A percentile compares a stretch with the other conserved stretches of the same genome.
Evolutionary conservation across 148 eudicot species (phyloP).

Genomic region (Camellia granthamiana): DNA sequence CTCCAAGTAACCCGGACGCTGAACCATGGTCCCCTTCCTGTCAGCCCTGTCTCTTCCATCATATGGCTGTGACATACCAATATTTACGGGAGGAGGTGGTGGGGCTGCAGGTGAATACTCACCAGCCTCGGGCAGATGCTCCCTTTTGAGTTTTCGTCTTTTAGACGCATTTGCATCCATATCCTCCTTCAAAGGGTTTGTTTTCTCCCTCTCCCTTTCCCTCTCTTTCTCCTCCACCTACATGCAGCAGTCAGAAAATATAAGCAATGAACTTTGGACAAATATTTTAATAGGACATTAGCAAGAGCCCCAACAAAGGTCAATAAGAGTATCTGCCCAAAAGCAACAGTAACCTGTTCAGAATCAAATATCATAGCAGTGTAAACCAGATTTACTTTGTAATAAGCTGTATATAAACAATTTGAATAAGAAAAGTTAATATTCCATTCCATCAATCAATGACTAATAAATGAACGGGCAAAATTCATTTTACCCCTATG

Average conservation of each 20-base stretch:
- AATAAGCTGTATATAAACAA: neutral
- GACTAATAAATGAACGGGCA: neutral
- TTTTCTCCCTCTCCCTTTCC: conserved; percentile 72
- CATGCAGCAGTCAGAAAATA: conserved; percentile 16
- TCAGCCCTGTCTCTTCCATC: conserved; percentile 89
- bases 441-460: neutral
- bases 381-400: neutral
- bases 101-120: conserved; percentile 75
- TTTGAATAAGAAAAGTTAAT: neutral
- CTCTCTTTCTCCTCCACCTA: conserved; percentile 79
- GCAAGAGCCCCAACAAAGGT: neutral
- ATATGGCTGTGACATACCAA: conserved; percentile 55
- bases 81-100: conserved; percentile 49
- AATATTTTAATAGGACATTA: neutral
- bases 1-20: conserved; percentile 68
- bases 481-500: no score
- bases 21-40: conserved; percentile 63
- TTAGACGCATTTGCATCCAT: conserved; percentile 67
- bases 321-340: neutral
- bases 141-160: conserved; percentile 90
- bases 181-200: conserved; percentile 64
- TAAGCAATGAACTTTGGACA: neutral
- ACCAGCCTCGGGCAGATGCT: conserved; percentile 73
- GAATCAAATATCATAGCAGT: neutral
- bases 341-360: neutral